phyloP scores from a whole-genome alignment of 2,329 filamentous ascomycete species.

The Aspergillus amoenus region DNA sequence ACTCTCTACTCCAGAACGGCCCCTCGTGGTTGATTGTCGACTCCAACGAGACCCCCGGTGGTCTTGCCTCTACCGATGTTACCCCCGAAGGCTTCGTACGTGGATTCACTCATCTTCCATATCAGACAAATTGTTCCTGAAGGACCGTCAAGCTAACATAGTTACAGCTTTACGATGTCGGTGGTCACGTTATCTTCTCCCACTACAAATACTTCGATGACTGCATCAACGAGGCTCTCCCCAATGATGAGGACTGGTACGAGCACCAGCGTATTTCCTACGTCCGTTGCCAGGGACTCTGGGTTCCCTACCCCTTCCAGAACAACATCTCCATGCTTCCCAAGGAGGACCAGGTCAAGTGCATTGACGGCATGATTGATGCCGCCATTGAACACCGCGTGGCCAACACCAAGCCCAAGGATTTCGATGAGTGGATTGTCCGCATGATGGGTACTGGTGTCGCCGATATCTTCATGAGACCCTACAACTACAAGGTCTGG shows the following conservation, averaged over 20 bases:
- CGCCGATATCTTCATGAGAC: conserved; percentile 96
- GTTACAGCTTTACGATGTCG: conserved; percentile 89
- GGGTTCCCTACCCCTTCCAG: conserved; percentile 99
- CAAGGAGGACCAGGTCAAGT: conserved; percentile 94
- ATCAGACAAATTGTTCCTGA: neutral
- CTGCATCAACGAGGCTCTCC: conserved; percentile 94
- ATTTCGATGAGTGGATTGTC: conserved; percentile 98
- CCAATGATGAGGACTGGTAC: conserved; percentile 93
- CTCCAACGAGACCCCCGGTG: conserved; percentile 85
- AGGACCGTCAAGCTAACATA: conserved; percentile 15
- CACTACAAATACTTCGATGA: conserved; percentile 99
- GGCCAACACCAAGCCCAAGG: conserved; percentile 84
- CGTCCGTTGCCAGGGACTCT: conserved; percentile 91
- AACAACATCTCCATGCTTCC: conserved; percentile 99
- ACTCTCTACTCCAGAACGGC: conserved; percentile 63
- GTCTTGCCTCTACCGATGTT: conserved; percentile 91
- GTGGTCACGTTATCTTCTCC: conserved; percentile 97
- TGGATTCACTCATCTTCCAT: conserved; percentile 33
- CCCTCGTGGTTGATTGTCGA: conserved; percentile 97
- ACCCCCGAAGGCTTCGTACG: conserved; percentile 96
- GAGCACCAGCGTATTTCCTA: conserved; percentile 98
- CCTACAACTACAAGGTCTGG: conserved; percentile 99
- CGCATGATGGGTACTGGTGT: conserved; percentile 87
- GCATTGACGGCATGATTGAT: conserved; percentile 94
- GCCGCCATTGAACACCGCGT: conserved; percentile 84